These are phyloP conservation scores for Cercospora citrullina DNA, from an alignment of 2,329 filamentous ascomycete genomes.

Conservation along the genomic window DNA sequence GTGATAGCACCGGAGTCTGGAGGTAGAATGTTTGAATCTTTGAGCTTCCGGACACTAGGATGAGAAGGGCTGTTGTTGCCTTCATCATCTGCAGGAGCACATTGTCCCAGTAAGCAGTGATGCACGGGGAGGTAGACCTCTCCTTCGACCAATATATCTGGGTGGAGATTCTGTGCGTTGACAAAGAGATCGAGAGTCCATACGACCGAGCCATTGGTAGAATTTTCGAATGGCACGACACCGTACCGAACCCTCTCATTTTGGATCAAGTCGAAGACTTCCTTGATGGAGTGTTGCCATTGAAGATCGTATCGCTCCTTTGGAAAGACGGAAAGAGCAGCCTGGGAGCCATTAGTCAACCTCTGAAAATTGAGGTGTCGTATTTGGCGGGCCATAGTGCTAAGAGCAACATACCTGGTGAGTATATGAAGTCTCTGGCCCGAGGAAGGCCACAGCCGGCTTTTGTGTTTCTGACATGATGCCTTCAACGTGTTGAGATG, in stretches of 20 bases:
- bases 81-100: neutral
- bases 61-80: neutral
- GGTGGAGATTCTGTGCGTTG: conserved; percentile 65
- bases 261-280: conserved; percentile 80
- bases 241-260: conserved; percentile 64
- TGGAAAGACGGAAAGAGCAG: conserved; percentile 27
- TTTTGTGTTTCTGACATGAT: conserved; percentile 16
- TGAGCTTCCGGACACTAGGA: conserved; percentile 15
- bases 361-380: neutral
- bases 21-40: neutral
- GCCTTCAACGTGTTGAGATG: neutral
- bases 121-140: conserved; percentile 86
- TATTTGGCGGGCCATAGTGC: neutral
- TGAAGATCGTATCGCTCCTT: conserved; percentile 34
- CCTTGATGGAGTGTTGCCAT: conserved; percentile 54
- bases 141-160: conserved; percentile 71
- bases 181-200: conserved; percentile 87
- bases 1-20: conserved; percentile 40
- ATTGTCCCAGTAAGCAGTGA: conserved; percentile 74
- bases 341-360: conserved; percentile 19
- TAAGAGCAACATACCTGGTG: conserved; percentile 58
- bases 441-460: conserved; percentile 57
- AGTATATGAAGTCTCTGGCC: conserved; percentile 66
- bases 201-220: conserved; percentile 87
- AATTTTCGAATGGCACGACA: conserved; percentile 94